Evolutionary conservation across 2,329 filamentous ascomycete species (phyloP).

Genomic region (Eutypa lata): DNA sequence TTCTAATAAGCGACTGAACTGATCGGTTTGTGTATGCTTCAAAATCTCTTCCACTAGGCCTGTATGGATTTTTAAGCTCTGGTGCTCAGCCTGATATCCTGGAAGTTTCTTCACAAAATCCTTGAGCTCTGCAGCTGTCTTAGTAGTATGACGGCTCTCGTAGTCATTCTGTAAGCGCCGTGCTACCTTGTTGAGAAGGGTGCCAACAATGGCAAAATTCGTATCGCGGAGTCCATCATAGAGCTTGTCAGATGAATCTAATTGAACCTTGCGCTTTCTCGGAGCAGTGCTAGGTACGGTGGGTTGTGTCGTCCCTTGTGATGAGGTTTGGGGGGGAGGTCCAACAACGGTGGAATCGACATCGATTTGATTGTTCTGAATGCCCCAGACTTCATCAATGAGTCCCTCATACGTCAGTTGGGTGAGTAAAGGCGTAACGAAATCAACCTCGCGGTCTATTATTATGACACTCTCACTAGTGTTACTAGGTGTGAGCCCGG

Average conservation of each 20-base stretch:
- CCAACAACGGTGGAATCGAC: conserved; percentile 89
- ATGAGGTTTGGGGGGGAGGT: conserved; percentile 55
- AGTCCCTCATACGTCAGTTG: conserved; percentile 96
- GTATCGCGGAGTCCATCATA: conserved; percentile 85
- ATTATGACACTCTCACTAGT: conserved; percentile 89
- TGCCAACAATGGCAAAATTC: conserved; percentile 93
- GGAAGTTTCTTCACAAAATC: conserved; percentile 95
- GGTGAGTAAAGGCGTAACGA: conserved; percentile 85
- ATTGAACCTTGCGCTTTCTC: conserved; percentile 80
- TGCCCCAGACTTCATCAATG: conserved; percentile 89
- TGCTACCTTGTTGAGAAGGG: conserved; percentile 84
- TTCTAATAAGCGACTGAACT: conserved; percentile 84
- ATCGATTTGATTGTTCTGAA: conserved; percentile 89
- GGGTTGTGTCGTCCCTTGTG: conserved; percentile 52
- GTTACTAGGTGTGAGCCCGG: conserved; percentile 78
- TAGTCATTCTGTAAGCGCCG: conserved; percentile 82
- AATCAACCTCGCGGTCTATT: conserved; percentile 92
- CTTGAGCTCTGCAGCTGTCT: conserved; percentile 85
- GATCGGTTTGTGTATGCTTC: conserved; percentile 84
- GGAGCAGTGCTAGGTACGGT: conserved; percentile 54
- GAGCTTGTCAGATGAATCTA: conserved; percentile 86
- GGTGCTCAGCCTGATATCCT: conserved; percentile 87
- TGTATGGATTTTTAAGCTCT: conserved; percentile 88
- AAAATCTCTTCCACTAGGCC: conserved; percentile 93
- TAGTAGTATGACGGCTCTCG: conserved; percentile 80